Conservation (phyloP, 2,329 filamentous ascomycete genomes). For the Neofusicoccum cordaticola region DNA sequence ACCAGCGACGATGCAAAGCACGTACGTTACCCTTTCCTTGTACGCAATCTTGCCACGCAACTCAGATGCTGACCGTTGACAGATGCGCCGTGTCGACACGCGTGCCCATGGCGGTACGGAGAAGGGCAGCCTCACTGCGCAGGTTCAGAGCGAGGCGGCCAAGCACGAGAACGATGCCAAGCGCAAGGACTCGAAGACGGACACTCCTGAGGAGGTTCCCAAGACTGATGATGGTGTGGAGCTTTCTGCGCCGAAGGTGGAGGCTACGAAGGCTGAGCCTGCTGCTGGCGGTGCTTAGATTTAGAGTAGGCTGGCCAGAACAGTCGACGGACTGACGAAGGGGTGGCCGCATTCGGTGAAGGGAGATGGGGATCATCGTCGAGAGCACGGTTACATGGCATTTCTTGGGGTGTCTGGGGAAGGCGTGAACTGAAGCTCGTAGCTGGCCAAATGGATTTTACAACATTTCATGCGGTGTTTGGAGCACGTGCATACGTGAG, state of each 20-base stretch:
- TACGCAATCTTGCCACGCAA: background rate
- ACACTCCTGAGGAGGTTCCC: background rate
- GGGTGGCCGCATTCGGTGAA: background rate
- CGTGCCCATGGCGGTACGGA: conserved; percentile 30
- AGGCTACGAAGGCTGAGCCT: background rate
- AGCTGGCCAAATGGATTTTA: background rate
- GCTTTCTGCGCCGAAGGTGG: background rate
- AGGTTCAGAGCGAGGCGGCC: conserved; percentile 29
- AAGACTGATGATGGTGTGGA: background rate
- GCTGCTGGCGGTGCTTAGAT: background rate
- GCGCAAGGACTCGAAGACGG: background rate
- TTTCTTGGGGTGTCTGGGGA: background rate
- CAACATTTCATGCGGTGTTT: background rate
- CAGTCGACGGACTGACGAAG: background rate
- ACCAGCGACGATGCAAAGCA: conserved; percentile 31
- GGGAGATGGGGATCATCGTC: conserved; percentile 7
- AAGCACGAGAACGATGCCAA: conserved; percentile 24
- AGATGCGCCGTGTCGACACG: conserved; percentile 26
- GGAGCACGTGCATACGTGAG: conserved; percentile 5
- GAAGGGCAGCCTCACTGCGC: conserved; percentile 33
- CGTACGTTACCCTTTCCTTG: background rate
- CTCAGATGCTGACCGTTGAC: conserved; percentile 19
- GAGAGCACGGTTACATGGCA: conserved; percentile 13
- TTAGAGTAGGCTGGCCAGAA: background rate
- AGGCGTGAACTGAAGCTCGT: background rate